A percentile compares a stretch with the other conserved stretches of the same genome.
Conservation (phyloP, 2,329 filamentous ascomycete species). For the Tolypocladium ophioglossoides region DNA sequence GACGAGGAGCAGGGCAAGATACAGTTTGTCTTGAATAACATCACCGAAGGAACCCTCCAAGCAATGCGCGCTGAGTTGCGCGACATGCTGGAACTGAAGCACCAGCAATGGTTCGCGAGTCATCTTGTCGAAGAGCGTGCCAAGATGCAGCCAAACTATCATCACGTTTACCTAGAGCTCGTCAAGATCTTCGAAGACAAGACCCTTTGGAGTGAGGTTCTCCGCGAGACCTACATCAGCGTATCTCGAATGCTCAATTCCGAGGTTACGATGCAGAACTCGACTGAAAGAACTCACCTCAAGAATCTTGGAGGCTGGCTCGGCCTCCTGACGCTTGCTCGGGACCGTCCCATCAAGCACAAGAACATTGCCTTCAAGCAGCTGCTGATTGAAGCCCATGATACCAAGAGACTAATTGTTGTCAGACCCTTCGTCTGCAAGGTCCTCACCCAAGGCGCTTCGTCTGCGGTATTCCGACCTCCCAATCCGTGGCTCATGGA, state of each 20-base stretch:
- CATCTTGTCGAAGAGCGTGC: conserved; percentile 94
- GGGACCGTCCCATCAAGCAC: conserved; percentile 91
- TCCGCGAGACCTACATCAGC: conserved; percentile 85
- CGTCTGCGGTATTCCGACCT: conserved; percentile 81
- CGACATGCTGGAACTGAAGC: conserved; percentile 64
- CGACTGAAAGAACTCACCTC: conserved; percentile 74
- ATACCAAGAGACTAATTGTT: conserved; percentile 81
- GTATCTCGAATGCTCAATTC: conserved; percentile 82
- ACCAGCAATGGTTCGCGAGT: conserved; percentile 93
- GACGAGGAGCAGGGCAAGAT: conserved; percentile 86
- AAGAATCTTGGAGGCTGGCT: conserved; percentile 95
- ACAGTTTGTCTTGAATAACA: conserved; percentile 91
- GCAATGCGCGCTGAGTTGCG: conserved; percentile 75
- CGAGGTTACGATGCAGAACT: conserved; percentile 73
- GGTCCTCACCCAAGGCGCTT: conserved; percentile 73
- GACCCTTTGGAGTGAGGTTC: conserved; percentile 74
- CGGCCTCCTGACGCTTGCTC: conserved; percentile 81
- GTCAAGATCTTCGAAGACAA: conserved; percentile 74
- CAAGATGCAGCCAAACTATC: conserved; percentile 95
- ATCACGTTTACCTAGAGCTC: conserved; percentile 83
- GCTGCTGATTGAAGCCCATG: conserved; percentile 83
- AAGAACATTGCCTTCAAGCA: conserved; percentile 97
- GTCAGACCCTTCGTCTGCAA: conserved; percentile 98
- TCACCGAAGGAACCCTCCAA: conserved; percentile 80
- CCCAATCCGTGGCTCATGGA: conserved; percentile 99